phyloP scores from a whole-genome alignment of 2,329 filamentous ascomycete species.

The Colletotrichum camelliae region DNA sequence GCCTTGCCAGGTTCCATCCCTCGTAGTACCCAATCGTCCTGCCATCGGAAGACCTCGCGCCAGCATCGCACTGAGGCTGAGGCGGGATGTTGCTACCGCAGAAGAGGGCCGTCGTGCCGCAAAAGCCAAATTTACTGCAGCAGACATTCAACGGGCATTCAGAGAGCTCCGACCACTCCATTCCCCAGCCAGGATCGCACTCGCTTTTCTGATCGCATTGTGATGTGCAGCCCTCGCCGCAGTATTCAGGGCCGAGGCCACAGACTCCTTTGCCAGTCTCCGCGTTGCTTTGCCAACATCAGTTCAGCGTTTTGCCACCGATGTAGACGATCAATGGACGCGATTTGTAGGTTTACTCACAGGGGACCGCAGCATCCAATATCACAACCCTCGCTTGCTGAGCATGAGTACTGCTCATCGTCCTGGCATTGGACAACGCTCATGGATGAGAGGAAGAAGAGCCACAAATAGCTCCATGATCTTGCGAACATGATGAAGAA shows the following conservation, averaged over 20 bases:
- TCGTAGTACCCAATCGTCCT: slow-evolving; percentile 34
- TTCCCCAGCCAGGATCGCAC: slow-evolving; percentile 36
- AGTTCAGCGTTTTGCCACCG: neutral
- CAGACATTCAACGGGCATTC: slow-evolving; percentile 43
- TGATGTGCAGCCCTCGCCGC: slow-evolving; percentile 23
- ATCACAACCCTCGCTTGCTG: neutral
- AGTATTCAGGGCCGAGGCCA: neutral
- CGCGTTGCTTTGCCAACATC: neutral
- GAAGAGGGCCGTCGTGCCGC: slow-evolving; percentile 19
- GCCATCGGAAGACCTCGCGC: neutral
- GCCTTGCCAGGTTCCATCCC: slow-evolving; percentile 23
- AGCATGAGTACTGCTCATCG: neutral
- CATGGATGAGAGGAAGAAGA: neutral
- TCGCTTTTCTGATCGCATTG: slow-evolving; percentile 30
- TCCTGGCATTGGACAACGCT: neutral
- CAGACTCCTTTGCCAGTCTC: neutral
- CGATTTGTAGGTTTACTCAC: neutral
- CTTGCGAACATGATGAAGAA: neutral
- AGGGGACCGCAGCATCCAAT: neutral
- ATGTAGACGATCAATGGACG: neutral
- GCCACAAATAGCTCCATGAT: neutral
- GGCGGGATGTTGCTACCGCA: slow-evolving; percentile 6
- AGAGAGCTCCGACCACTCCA: slow-evolving; percentile 24
- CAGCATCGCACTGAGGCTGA: neutral
- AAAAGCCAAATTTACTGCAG: slow-evolving; percentile 19